Percentiles rank a stretch among this genome's conserved stretches.
phyloP scores from a whole-genome alignment of 192 early-diverging fungal genomes.

The Coemansia sp. region DNA sequence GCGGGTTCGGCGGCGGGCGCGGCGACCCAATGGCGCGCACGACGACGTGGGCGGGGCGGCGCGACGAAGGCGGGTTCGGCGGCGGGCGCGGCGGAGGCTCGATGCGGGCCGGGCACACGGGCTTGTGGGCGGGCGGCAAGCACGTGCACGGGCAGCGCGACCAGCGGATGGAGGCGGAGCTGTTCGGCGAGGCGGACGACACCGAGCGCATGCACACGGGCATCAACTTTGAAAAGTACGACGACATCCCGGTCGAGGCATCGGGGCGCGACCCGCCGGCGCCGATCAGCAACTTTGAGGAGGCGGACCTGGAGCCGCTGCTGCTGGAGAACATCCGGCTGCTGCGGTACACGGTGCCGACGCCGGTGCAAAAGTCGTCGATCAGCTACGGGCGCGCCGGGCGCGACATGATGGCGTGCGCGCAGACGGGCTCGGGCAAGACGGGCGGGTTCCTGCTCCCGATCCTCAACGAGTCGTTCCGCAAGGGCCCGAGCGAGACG shows the following conservation, averaged over 20 bases:
- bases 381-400: conserved; percentile 78
- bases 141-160: conserved; percentile 80
- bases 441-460: conserved; percentile 98
- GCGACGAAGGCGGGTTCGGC: conserved; percentile 40
- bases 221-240: conserved; percentile 99
- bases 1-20: conserved; percentile 29
- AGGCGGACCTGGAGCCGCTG: conserved; percentile 81
- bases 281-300: conserved; percentile 66
- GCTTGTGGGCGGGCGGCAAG: conserved; percentile 78
- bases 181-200: conserved; percentile 77
- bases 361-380: conserved; percentile 96
- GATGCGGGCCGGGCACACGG: conserved; percentile 53
- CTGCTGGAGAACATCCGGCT: conserved; percentile 89
- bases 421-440: conserved; percentile 95
- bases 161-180: conserved; percentile 76
- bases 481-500: conserved; percentile 69
- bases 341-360: conserved; percentile 85
- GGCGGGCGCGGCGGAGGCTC: conserved; percentile 32
- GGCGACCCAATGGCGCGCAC: conserved; percentile 51
- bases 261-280: conserved; percentile 72
- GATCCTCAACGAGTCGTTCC: conserved; percentile 91
- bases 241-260: conserved; percentile 97
- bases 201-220: conserved; percentile 82
- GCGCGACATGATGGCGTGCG: conserved; percentile 98
- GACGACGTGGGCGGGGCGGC: conserved; percentile 58